Evolutionary conservation across 352 stramenopile genomes (phyloP).

Genomic region (Globisporangium takayamanum): DNA sequence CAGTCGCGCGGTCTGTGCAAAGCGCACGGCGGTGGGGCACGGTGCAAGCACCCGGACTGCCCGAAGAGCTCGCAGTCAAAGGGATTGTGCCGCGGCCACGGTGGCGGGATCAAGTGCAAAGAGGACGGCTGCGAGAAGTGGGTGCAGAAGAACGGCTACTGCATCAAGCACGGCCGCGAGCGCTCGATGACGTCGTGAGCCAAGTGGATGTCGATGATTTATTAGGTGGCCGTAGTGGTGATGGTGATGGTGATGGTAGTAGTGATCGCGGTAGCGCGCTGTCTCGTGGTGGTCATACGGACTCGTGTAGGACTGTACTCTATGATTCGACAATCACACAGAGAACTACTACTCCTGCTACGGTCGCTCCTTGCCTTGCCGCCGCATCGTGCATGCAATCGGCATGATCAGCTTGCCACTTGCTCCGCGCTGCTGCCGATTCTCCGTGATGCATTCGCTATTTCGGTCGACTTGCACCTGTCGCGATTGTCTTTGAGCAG

Average conservation of each 20-base stretch:
- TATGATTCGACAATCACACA: neutral
- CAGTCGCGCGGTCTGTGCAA: slow-evolving; percentile 83
- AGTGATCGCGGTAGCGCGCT: neutral
- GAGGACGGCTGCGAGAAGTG: slow-evolving; percentile 83
- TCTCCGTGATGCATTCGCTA: too few relatives aligned
- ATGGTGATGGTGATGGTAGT: neutral
- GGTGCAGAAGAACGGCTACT: slow-evolving; percentile 88
- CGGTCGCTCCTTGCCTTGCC: too few relatives aligned
- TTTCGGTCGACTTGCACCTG: neutral
- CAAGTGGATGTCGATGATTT: slow-evolving; percentile 9
- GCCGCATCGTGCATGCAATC: too few relatives aligned
- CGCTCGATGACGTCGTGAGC: slow-evolving; percentile 50
- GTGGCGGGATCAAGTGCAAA: slow-evolving; percentile 84
- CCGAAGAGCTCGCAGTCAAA: slow-evolving; percentile 83
- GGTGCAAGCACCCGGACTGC: slow-evolving; percentile 81
- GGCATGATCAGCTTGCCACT: too few relatives aligned
- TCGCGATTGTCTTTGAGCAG: too few relatives aligned
- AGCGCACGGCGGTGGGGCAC: slow-evolving; percentile 71
- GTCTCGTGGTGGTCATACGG: too few relatives aligned
- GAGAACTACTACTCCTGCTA: too few relatives aligned
- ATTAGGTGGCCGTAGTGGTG: slow-evolving; percentile 4
- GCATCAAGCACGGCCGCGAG: slow-evolving; percentile 85
- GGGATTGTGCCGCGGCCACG: slow-evolving; percentile 75
- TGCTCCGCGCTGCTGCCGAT: too few relatives aligned
- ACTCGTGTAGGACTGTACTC: neutral